Conservation (phyloP, 257 asterid species). For the Verbascum thapsus region DNA sequence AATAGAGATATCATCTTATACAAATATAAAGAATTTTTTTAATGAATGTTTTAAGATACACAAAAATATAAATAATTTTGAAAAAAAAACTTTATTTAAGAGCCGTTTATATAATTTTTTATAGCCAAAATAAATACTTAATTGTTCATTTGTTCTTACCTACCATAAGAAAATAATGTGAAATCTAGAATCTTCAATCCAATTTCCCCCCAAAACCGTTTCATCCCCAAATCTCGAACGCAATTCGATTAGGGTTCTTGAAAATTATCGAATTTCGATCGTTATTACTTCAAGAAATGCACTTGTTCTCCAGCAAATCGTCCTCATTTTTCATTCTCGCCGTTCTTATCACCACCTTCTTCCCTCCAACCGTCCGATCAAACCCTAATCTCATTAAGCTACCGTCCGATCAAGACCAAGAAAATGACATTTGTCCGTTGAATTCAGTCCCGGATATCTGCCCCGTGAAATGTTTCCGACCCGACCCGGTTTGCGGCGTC, state of each 20-base stretch:
- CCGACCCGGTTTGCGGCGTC: slow-evolving; percentile 91
- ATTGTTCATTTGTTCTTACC: too few relatives aligned
- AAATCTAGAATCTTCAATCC: slow-evolving; percentile 20
- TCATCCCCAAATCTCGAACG: neutral
- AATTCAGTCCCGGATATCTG: slow-evolving; percentile 41
- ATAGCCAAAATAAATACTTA: too few relatives aligned
- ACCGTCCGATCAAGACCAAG: slow-evolving; percentile 49
- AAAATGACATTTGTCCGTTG: slow-evolving; percentile 49
- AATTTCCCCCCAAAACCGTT: slow-evolving; percentile 2
- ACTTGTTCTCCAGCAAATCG: slow-evolving; percentile 27
- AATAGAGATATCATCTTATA: too few relatives aligned
- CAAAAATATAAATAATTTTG: too few relatives aligned
- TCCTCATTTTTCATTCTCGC: slow-evolving; percentile 34
- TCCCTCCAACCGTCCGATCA: slow-evolving; percentile 55
- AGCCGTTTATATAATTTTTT: too few relatives aligned
- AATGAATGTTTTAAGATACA: too few relatives aligned
- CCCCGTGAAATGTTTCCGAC: slow-evolving; percentile 84
- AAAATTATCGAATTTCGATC: slow-evolving; percentile 1
- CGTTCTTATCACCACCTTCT: slow-evolving; percentile 36
- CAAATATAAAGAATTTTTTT: too few relatives aligned
- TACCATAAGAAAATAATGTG: slow-evolving; percentile 26
- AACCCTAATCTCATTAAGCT: slow-evolving; percentile 40
- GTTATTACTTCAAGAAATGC: slow-evolving; percentile 51
- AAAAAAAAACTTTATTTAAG: too few relatives aligned
- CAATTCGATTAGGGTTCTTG: slow-evolving; percentile 1